Base-by-base conservation (phyloP, 2,329 filamentous ascomycete genomes). In the Torrubiellomyces zombiae region DNA sequence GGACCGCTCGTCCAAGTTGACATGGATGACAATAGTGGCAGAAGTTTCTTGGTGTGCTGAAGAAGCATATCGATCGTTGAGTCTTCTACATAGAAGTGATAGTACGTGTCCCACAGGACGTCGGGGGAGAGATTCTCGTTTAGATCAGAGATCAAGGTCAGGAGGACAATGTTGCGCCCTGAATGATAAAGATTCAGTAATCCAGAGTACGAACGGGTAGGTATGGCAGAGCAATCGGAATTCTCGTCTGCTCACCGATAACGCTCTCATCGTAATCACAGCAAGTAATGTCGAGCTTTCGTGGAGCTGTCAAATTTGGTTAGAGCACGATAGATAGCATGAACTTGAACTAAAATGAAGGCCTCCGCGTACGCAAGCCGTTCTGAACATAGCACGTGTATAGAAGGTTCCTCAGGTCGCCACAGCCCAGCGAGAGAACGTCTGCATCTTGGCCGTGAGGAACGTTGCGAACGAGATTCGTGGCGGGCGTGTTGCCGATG, bases 111-210 rank as follows among this genome's bases (percentile, higher is more conserved):
- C 65, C 65, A 72, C 4, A 61, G 42, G 6, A 36, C 26, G 2
- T 50, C 40, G 1, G 31, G 25, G 9, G 37, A 30, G 14, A 40
- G 20, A 13, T 32, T 33, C 1, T 44, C 29, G 6, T 39, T 29
- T 15, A 48, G 37, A n/a, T 64, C 60, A 6, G 62, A 24, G 19
- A 72, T 40, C 3, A 71, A 40, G 1, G 58, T 59, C 16, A 68
- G 46, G 1, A 70, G 42, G 3, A 72, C 32, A 16, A 62, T 39
- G 37, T 74, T 72, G 3, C 68, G 57, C 15, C 64, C 67, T 67
- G 20, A 8, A 14, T 4, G 9, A 19, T 8, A n/a, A 19, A 25
- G 23, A 7, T 4, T 6, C 16, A 15, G 11, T 14, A 30, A 20
- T 10, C 24, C 7, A 19, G 12, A 12, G 6, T 13, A 14, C 15